Percentiles rank a stretch among this genome's conserved stretches.
Evolutionary conservation across 257 asterid species (phyloP).

Genomic region (Paulownia fortunei): DNA sequence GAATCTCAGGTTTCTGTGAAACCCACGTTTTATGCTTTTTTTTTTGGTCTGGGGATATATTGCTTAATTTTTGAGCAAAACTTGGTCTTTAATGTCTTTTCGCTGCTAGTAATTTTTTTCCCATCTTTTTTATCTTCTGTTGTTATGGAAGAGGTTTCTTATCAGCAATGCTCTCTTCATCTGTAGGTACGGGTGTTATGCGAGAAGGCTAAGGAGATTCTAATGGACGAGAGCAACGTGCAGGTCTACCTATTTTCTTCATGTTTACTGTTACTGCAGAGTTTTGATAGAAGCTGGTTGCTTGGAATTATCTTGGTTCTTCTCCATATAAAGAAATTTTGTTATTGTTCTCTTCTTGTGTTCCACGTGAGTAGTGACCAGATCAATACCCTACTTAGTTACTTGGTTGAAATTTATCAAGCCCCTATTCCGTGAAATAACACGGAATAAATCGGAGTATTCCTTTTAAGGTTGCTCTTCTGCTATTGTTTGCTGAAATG

Average conservation of each 20-base stretch:
- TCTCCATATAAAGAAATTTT: neutral
- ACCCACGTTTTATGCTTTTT: neutral
- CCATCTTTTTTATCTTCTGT: neutral
- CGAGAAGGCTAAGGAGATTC: constrained; percentile 69
- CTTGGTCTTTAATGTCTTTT: neutral
- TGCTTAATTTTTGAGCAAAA: neutral
- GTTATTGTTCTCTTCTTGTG: neutral
- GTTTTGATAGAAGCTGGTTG: neutral
- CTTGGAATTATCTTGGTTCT: neutral
- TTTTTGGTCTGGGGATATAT: neutral
- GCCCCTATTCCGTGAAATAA: too few species aligned
- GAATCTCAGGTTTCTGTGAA: neutral
- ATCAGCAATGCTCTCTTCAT: neutral
- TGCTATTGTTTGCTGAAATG: neutral
- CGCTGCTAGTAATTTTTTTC: neutral
- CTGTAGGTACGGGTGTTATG: constrained; percentile 60
- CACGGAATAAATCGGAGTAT: neutral
- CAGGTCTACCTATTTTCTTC: constrained; percentile 42
- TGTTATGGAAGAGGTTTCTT: neutral
- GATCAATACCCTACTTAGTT: neutral
- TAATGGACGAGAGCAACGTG: constrained; percentile 69
- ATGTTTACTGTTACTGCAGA: neutral
- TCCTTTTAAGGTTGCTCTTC: neutral
- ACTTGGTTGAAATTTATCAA: neutral
- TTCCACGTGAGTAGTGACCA: neutral